Conservation (phyloP, 495 filamentous ascomycete species). For the Lichenothelia convexa region DNA sequence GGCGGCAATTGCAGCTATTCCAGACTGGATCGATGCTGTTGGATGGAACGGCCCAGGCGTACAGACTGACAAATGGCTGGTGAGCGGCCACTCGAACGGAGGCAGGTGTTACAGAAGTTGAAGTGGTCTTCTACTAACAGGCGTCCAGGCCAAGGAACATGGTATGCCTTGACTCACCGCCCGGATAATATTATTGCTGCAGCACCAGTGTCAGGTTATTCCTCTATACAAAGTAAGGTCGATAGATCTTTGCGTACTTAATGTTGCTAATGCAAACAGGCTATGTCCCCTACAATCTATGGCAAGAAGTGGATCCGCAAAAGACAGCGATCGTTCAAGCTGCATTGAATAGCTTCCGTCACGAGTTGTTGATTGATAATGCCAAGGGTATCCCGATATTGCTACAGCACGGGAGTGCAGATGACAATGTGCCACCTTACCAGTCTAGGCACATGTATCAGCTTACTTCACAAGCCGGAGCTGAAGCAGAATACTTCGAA, state of each 20-base stretch:
- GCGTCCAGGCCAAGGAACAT: constrained; percentile 34
- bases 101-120: constrained; percentile 17
- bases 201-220: constrained; percentile 38
- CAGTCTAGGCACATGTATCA: constrained; percentile 36
- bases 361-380: constrained; percentile 36
- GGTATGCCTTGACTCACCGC: constrained; percentile 38
- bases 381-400: constrained; percentile 33
- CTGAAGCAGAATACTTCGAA: constrained; percentile 30
- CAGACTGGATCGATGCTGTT: constrained; percentile 29
- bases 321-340: constrained; percentile 25
- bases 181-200: constrained; percentile 39
- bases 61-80: constrained; percentile 31
- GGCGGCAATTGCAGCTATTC: constrained; percentile 31
- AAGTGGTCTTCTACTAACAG: no score
- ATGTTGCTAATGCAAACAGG: no score
- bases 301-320: constrained; percentile 33
- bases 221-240: constrained; percentile 35
- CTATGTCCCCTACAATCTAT: constrained; percentile 41
- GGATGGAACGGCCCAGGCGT: constrained; percentile 30
- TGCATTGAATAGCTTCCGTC: constrained; percentile 32
- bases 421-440: constrained; percentile 41
- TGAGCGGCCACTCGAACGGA: constrained; percentile 41
- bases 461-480: constrained; percentile 24
- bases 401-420: constrained; percentile 36
- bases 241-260: no score